Base-by-base conservation (phyloP, 352 stramenopile species). In the Phytophthora cryptogea region DNA sequence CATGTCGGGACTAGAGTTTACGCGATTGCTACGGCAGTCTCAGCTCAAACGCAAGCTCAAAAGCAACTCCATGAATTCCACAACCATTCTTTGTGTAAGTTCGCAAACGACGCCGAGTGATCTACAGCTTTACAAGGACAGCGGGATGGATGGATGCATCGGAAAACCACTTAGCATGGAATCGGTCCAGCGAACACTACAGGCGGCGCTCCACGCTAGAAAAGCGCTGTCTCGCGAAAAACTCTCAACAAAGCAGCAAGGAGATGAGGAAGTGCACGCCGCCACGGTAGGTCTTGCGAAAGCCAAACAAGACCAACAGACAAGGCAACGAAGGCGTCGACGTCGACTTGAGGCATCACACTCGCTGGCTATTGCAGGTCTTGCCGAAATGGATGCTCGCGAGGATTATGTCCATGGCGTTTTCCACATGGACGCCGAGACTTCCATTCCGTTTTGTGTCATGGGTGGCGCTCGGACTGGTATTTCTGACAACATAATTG, bases 361-460 rank as follows among this genome's bases (percentile, higher is more conserved):
- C 10, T 59, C 59, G n/a, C 49, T 89, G 35, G 42, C 70, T 0
- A 80, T 90, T 45, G 76, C 80, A 9, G 68, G 59, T 3, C 55
- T 89, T 6, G 51, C 60, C 3, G 72, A 82, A 33, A 81, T 81
- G 45, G 71, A 90, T 54, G 63, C 61, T 9, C 66, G 64, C n/a
- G 79, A 83, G 5, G 71, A 88, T 63, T 77, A 76, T 33, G 57
- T 76, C 4, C 63, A 76, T 26, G 76, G 76, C 0, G 72, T 86
- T 17, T 95, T 97, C 59, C 86, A 98, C 49, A 83, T 98, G 73
- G 94, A 99, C 59, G 89, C 92, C 6, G 89, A 97, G 48, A 99
- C 95, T 23, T 62, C 74, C 13, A 85, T 99, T 56, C 94, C 94
- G 5, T 98, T 94, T 70, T 89, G 81, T 31, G 82, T 99, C 1